Evolutionary conservation across 306 rosid genomes (phyloP).

Genomic region (Vigna angularis): DNA sequence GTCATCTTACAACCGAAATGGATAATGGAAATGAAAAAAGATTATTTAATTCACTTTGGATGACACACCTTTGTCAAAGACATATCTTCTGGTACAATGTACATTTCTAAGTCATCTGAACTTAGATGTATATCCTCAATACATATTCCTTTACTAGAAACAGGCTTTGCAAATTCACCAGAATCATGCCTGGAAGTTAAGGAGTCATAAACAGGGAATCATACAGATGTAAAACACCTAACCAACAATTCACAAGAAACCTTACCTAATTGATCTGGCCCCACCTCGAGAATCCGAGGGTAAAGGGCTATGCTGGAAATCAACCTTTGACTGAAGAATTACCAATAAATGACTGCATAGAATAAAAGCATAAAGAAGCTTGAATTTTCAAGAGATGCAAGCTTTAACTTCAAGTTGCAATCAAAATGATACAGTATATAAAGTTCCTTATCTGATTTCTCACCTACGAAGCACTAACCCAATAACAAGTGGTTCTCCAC

Average conservation of each 20-base stretch:
- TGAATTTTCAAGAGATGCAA: constrained; percentile 20
- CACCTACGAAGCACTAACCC: constrained; percentile 97
- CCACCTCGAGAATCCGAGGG: constrained; percentile 72
- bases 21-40: constrained; percentile 23
- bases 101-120: constrained; percentile 96
- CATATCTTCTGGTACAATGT: constrained; percentile 97
- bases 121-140: constrained; percentile 80
- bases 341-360: constrained; percentile 87
- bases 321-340: constrained; percentile 88
- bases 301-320: constrained; percentile 92
- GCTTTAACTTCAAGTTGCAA: constrained; percentile 39
- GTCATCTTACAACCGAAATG: constrained; percentile 38
- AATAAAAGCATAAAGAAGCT: constrained; percentile 40
- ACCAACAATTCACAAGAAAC: constrained; percentile 21
- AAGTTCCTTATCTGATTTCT: constrained; percentile 36
- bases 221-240: constrained; percentile 44
- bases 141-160: constrained; percentile 86
- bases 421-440: constrained; percentile 2
- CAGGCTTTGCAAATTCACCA: constrained; percentile 91
- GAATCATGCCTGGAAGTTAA: constrained; percentile 70
- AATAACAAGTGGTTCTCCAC: constrained; percentile 83
- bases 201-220: constrained; percentile 44
- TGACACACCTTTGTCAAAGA: constrained; percentile 81
- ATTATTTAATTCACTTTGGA: constrained; percentile 34
- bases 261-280: constrained; percentile 66